Evolutionary conservation across 164 flowering plant species (phyloP).

Genomic region (Brasenia schreberi): DNA sequence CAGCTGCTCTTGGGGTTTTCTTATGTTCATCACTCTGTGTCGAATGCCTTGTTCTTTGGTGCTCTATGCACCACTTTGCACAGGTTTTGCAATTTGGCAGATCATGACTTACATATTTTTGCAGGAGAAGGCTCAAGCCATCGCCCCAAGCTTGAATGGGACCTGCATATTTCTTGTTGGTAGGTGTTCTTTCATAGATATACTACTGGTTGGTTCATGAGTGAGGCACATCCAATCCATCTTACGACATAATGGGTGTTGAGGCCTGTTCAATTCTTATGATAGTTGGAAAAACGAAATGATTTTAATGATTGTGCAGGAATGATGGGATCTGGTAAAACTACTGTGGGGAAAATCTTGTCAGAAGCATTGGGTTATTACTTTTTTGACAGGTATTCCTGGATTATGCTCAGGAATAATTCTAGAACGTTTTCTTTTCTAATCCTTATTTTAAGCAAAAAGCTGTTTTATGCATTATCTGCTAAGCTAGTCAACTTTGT

Average conservation of each 20-base stretch:
- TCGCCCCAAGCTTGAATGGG: slow-evolving; percentile 54
- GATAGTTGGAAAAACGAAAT: neutral
- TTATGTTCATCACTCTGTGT: neutral
- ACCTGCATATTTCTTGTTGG: slow-evolving; percentile 93
- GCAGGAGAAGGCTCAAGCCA: slow-evolving; percentile 69
- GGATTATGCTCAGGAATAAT: too few species aligned
- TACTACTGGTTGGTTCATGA: neutral
- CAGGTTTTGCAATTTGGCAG: too few species aligned
- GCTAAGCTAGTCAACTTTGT: neutral
- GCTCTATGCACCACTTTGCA: neutral
- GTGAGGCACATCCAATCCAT: neutral
- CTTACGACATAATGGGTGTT: too few species aligned
- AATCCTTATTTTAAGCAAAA: too few species aligned
- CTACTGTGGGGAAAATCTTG: slow-evolving; percentile 81
- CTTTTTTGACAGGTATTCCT: slow-evolving; percentile 71
- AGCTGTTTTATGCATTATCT: neutral
- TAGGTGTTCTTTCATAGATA: slow-evolving; percentile 22
- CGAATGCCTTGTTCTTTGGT: neutral
- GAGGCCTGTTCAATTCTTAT: neutral
- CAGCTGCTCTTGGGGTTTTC: too few species aligned
- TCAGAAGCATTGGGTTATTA: slow-evolving; percentile 70
- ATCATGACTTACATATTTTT: slow-evolving; percentile 8
- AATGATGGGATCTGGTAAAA: slow-evolving; percentile 99
- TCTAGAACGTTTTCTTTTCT: too few species aligned
- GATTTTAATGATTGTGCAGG: slow-evolving; percentile 31